Conservation (phyloP, 208 protist species). For the Acanthamoeba sp. region DNA sequence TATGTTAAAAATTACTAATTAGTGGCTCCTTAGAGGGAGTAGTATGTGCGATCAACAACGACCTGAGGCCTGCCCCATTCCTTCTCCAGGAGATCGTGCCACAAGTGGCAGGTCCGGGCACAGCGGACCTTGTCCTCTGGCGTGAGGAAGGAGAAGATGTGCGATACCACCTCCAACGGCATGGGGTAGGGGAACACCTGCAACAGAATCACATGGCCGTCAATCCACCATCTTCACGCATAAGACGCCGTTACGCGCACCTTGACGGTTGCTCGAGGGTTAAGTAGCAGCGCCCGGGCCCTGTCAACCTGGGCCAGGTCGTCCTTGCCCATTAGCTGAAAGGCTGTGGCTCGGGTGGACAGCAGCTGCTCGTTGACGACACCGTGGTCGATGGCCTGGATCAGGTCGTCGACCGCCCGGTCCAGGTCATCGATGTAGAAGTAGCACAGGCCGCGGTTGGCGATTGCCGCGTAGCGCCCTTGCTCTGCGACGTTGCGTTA, state of each 20-base stretch:
- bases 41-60: too few species aligned
- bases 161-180: background rate
- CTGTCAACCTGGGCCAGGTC: background rate
- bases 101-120: background rate
- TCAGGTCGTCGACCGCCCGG: background rate
- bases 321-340: background rate
- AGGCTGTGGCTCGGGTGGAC: background rate
- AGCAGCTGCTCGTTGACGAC: background rate
- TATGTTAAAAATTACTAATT: too few species aligned
- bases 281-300: background rate
- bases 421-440: background rate
- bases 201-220: too few species aligned
- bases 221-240: background rate
- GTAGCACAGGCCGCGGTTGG: conserved; percentile 34
- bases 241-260: background rate
- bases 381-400: background rate
- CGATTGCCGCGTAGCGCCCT: background rate
- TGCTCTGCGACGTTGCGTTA: too few species aligned
- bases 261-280: background rate
- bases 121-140: background rate
- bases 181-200: conserved; percentile 33
- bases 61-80: too few species aligned
- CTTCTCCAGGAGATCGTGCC: background rate
- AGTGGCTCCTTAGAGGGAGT: too few species aligned
- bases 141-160: conserved; percentile 20